Percentiles rank a stretch among this genome's conserved stretches.
phyloP scores from a whole-genome alignment of 108 stramenopile genomes.

The Cyclotella baltica region DNA sequence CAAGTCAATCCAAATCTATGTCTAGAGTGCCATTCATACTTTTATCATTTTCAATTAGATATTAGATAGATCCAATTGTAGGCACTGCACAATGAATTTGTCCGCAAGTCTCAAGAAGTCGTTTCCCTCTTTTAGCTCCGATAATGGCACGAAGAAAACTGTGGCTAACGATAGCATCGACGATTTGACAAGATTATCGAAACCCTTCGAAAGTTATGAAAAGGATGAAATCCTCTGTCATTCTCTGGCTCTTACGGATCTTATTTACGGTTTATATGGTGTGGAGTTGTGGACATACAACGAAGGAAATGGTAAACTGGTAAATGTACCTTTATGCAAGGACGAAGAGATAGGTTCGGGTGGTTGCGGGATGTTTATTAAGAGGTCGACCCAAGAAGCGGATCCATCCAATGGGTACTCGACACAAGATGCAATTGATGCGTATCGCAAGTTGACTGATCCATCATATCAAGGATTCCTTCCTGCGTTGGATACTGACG shows the following conservation, averaged over 20 bases:
- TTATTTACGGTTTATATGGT: conserved; percentile 21
- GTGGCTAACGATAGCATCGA: too few species aligned
- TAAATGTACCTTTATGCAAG: conserved; percentile 11
- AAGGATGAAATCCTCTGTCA: conserved; percentile 10
- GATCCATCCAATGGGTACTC: conserved; percentile 13
- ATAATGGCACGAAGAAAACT: too few species aligned
- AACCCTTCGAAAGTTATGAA: not conserved
- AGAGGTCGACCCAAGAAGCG: conserved; percentile 14
- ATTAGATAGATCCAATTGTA: too few species aligned
- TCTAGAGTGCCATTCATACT: too few species aligned
- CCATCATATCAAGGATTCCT: conserved; percentile 20
- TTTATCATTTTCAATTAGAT: too few species aligned
- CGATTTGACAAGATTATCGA: too few species aligned
- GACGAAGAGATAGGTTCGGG: conserved; percentile 10
- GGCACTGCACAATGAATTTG: too few species aligned
- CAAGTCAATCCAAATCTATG: too few species aligned
- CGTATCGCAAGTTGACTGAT: conserved; percentile 29
- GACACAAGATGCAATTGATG: not conserved
- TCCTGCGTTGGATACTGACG: conserved; percentile 18
- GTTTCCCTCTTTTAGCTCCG: too few species aligned
- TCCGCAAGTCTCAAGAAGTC: too few species aligned
- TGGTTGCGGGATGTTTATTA: conserved; percentile 1
- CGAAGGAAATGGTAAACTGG: conserved; percentile 16
- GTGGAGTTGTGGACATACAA: conserved; percentile 22
- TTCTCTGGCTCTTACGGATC: conserved; percentile 19